Conservation (phyloP, 345 rosid species). For the Ailanthus altissimus region DNA sequence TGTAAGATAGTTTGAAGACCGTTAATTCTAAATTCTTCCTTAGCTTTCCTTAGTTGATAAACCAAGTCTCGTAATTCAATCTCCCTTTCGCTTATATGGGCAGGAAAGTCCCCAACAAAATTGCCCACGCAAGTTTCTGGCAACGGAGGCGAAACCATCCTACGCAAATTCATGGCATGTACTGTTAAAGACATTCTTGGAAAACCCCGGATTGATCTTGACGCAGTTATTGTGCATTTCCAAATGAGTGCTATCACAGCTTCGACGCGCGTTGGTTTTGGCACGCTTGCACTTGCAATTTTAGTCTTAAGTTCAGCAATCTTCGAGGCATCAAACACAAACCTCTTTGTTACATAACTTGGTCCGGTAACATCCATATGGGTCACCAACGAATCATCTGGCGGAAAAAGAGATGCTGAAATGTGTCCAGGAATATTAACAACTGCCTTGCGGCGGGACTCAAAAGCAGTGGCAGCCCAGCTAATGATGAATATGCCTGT, state of each 20-base stretch:
- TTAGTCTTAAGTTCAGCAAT: slow-evolving; percentile 29
- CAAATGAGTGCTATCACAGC: slow-evolving; percentile 33
- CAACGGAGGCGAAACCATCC: neutral
- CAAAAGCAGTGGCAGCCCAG: slow-evolving; percentile 22
- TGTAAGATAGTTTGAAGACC: neutral
- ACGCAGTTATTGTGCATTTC: slow-evolving; percentile 23
- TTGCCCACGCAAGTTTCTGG: slow-evolving; percentile 16
- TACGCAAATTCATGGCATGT: slow-evolving; percentile 15
- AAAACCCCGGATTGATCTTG: neutral
- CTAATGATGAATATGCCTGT: slow-evolving; percentile 20
- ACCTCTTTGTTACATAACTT: slow-evolving; percentile 13
- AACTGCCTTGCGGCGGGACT: neutral
- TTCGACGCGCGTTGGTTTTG: slow-evolving; percentile 36
- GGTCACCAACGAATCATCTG: neutral
- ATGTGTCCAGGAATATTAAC: neutral
- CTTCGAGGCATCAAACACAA: slow-evolving; percentile 24
- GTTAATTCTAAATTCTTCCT: slow-evolving; percentile 27
- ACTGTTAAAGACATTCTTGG: slow-evolving; percentile 5
- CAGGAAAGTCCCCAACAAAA: slow-evolving; percentile 22
- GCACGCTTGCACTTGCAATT: slow-evolving; percentile 20
- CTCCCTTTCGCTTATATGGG: slow-evolving; percentile 26
- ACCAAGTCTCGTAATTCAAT: slow-evolving; percentile 32
- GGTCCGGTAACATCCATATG: neutral
- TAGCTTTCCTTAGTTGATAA: slow-evolving; percentile 20
- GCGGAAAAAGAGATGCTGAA: neutral